These are phyloP conservation scores for Schizothecium vesticola DNA, from an alignment of 495 filamentous ascomycete genomes.

Conservation along the genomic window DNA sequence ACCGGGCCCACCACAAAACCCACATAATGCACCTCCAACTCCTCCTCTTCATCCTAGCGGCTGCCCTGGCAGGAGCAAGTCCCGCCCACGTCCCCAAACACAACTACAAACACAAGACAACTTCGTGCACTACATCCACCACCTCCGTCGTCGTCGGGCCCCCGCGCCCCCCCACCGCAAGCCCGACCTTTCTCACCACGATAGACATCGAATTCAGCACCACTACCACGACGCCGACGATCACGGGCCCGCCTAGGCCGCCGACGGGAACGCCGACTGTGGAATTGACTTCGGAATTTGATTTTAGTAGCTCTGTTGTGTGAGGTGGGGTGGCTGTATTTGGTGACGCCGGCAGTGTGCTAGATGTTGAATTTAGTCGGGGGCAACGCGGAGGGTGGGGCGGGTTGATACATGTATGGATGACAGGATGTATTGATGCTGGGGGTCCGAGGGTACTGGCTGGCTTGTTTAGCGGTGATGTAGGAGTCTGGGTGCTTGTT, in stretches of 20 bases:
- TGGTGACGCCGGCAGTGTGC: no score
- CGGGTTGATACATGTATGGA: no score
- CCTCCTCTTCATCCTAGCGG: neutral
- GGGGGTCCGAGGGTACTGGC: no score
- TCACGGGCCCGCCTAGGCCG: neutral
- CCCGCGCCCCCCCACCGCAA: neutral
- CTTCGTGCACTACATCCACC: neutral
- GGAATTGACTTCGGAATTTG: neutral
- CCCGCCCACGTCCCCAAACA: neutral
- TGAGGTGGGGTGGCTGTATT: neutral
- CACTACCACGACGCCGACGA: neutral
- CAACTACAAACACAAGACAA: neutral
- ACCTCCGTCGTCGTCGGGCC: no score
- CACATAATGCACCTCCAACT: no score
- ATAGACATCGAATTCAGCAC: neutral
- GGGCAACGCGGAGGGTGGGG: no score
- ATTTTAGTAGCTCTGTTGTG: neutral
- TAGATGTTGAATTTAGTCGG: no score
- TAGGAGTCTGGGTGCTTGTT: no score
- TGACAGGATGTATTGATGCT: no score
- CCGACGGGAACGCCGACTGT: neutral
- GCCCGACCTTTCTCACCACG: neutral
- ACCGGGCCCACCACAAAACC: no score
- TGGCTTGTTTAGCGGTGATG: no score
- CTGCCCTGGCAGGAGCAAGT: no score